Evolutionary conservation across 306 rosid genomes (phyloP), one percentile per base, ranked within the genome.

Genomic region (Trifolium fragiferum): DNA sequence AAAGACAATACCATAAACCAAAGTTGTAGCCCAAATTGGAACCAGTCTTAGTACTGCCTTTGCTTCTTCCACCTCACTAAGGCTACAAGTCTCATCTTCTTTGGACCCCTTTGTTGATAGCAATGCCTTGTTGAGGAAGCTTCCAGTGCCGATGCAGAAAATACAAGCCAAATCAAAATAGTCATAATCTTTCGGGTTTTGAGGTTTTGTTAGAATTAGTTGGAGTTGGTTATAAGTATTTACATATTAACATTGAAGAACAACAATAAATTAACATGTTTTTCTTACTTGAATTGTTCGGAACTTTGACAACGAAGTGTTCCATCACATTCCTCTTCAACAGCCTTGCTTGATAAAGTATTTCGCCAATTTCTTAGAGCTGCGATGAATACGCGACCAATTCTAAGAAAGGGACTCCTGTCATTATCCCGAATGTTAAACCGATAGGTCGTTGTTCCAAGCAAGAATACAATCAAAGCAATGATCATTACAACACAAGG

Each of bases 361-460:
- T 19, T 51, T 51, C 21, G 23, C 25, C 58, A 4, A 18, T 51
- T 51, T 18, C 58, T 51, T 8, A 9, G 13, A 18, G 58, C 58
- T 2, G 25, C 12, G 2, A 18, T 12, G 11, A 51, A 51, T 51
- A 51, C 58, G 10, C 58, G 58, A 18, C 58, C 58, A 8, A 51
- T 51, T 51, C 87, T 77, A 35, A 25, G 7, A 66, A 87, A 80
- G 0, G 88, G 91, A 55, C 76, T 84, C 72, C 68, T 75, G 65
- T 69, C 77, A 47, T 55, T 55, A 27, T 23, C 25, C 58, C 30
- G 21, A 63, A 44, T 60, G 32, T 21, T 73, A 54, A 50, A 83
- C 76, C 92, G 68, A 25, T 85, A 88, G 6, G 86, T 85, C 55
- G 30, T 27, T 38, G 84, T 82, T 75, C 90, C 92, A 33, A 85